These are phyloP conservation scores for Backusella luteola DNA, from an alignment of 192 early-diverging fungal genomes.

Conservation along the genomic window DNA sequence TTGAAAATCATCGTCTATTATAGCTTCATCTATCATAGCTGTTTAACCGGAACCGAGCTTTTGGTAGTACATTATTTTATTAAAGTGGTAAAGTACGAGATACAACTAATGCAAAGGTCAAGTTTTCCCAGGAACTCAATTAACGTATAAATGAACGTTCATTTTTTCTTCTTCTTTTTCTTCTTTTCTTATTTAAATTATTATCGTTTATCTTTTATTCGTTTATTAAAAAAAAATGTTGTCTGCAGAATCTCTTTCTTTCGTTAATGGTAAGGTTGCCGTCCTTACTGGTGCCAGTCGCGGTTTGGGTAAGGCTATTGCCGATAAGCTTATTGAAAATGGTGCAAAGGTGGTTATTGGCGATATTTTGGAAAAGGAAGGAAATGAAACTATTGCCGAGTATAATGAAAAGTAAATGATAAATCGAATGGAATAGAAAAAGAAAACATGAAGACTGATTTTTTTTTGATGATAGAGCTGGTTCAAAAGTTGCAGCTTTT, in stretches of 20 bases:
- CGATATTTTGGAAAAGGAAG: constrained; percentile 30
- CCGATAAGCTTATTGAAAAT: constrained; percentile 71
- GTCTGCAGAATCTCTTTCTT: neutral
- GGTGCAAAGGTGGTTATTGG: constrained; percentile 48
- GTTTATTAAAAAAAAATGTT: neutral
- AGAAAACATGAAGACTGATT: neutral
- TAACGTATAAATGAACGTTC: neutral
- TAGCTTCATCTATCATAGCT: no score
- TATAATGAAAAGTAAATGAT: constrained; percentile 24
- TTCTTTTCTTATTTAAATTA: neutral
- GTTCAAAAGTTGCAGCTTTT: constrained; percentile 21
- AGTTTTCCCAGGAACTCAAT: neutral
- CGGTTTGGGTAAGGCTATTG: constrained; percentile 87
- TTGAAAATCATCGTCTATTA: no score
- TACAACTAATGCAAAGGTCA: neutral
- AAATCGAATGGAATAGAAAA: neutral
- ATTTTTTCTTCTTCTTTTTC: neutral
- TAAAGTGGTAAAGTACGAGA: neutral
- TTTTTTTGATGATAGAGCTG: neutral
- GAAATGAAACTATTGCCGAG: neutral
- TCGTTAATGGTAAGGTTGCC: constrained; percentile 17
- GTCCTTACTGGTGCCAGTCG: constrained; percentile 84
- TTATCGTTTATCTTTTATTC: neutral
- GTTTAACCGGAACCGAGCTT: neutral
- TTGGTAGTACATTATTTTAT: neutral